A percentile compares a stretch with the other conserved stretches of the same genome.
Evolutionary conservation across 1,284 basidiomycete species (phyloP).

Genomic region (Leucocoprinus gongylophorus): DNA sequence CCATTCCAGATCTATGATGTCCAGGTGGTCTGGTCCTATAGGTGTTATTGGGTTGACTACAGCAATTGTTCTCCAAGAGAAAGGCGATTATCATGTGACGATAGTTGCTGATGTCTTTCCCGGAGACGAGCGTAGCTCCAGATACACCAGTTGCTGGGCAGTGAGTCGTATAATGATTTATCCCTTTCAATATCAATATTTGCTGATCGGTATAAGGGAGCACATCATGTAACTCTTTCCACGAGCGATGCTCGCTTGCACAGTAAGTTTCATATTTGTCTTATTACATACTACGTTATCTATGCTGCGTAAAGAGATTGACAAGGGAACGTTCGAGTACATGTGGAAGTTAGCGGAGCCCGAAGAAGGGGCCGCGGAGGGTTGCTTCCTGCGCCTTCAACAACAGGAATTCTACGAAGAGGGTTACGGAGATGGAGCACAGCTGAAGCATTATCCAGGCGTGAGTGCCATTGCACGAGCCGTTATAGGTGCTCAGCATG

Average conservation of each 20-base stretch:
- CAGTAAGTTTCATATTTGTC: slow-evolving; percentile 27
- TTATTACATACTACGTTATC: not conserved
- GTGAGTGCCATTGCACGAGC: slow-evolving; percentile 18
- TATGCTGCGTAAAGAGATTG: slow-evolving; percentile 41
- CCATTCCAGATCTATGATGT: not conserved
- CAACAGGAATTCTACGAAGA: slow-evolving; percentile 53
- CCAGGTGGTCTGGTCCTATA: slow-evolving; percentile 12
- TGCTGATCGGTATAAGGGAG: slow-evolving; percentile 32
- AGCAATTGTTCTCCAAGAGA: slow-evolving; percentile 56
- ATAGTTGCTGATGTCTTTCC: slow-evolving; percentile 60
- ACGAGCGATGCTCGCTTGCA: slow-evolving; percentile 40
- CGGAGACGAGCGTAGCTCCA: slow-evolving; percentile 56
- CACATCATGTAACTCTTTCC: slow-evolving; percentile 57
- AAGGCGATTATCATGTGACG: slow-evolving; percentile 46
- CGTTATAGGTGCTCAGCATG: slow-evolving; percentile 57
- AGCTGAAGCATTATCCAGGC: slow-evolving; percentile 22
- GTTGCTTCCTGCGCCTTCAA: slow-evolving; percentile 51
- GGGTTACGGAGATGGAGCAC: slow-evolving; percentile 8
- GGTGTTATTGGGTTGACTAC: slow-evolving; percentile 58
- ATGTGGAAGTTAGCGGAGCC: slow-evolving; percentile 60
- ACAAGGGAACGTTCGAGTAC: slow-evolving; percentile 58
- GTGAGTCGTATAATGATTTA: slow-evolving; percentile 35
- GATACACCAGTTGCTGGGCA: slow-evolving; percentile 74
- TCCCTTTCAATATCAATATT: not conserved
- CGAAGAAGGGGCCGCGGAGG: slow-evolving; percentile 36